Evolutionary conservation across 1,284 basidiomycete species (phyloP), one percentile per base, ranked within the genome.

Genomic region (Fomitopsis pinicola): DNA sequence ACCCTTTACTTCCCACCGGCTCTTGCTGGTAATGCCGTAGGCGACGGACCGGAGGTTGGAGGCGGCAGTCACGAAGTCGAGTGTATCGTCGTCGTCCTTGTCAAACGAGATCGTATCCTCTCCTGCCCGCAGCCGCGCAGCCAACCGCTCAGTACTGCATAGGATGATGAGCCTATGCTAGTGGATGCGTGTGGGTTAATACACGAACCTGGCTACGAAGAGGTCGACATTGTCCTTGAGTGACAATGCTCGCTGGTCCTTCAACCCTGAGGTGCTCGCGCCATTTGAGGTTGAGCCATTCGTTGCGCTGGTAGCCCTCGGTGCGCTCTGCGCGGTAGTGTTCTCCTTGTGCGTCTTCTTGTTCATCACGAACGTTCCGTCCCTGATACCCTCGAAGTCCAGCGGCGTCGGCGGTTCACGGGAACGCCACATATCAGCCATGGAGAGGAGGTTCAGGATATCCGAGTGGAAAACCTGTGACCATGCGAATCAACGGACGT

Each of bases 351-450:
- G 62, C 35, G 62, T 57, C 59, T 48, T 56, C 60, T 73, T 65
- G 36, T 77, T 75, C 22, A 84, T 68, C 3, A 72, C 72, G 71
- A 92, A 92, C 1, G 79, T 79, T 19, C 81, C 87, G 45, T 83
- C 77, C 72, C 83, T 73, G 68, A 97, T 90, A 2, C 76, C 75
- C 17, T 91, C 87, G 68, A 89, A 95, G 61, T 93, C 87, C 38
- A 99, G 83, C 1, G 96, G 89, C 0, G 83, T 85, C 0, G 97
- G 97, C 64, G 89, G 90, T 28, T 87, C 84, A 33, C 97, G 86
- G 9, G 89, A 84, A 53, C 88, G 88, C 97, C 97, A 99, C 95
- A 99, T 98, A 69, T 98, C 97, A n/a, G 88, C 80, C 97, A 99
- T 99, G 14, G 85, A 85, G 14, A 99, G 79, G 1, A 99, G 80